phyloP scores from a whole-genome alignment of 495 filamentous ascomycete species.

The Filosporella fistucella region DNA sequence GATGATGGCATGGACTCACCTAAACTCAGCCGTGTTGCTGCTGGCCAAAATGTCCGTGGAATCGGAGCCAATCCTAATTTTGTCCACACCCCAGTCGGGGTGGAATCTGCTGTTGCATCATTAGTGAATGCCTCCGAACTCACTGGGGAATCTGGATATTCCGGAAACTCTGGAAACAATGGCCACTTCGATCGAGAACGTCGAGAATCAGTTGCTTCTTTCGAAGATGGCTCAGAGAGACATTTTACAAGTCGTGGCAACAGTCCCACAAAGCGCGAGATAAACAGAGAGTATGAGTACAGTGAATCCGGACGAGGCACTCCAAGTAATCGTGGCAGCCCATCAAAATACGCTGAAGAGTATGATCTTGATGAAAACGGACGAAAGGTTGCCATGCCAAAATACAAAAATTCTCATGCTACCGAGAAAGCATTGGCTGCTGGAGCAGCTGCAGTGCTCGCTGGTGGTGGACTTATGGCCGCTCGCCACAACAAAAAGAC shows the following conservation, averaged over 20 bases:
- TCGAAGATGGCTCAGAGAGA: conserved; percentile 33
- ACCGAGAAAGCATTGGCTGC: conserved; percentile 45
- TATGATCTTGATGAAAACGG: conserved; percentile 53
- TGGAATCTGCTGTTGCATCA: conserved; percentile 86
- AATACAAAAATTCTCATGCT: conserved; percentile 33
- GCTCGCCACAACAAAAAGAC: conserved; percentile 34
- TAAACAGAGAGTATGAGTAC: conserved; percentile 7
- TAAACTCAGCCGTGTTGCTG: conserved; percentile 54
- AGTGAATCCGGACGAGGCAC: conserved; percentile 25
- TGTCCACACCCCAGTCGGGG: conserved; percentile 61
- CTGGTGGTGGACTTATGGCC: too few species aligned
- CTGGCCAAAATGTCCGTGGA: conserved; percentile 63
- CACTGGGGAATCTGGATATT: conserved; percentile 40
- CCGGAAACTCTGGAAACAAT: conserved; percentile 18
- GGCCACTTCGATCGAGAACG: conserved; percentile 20
- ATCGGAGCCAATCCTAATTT: conserved; percentile 70
- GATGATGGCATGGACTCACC: conserved; percentile 61
- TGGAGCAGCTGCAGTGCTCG: conserved; percentile 41
- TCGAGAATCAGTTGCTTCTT: conserved; percentile 33
- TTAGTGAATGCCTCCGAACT: conserved; percentile 76
- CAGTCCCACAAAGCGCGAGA: conserved; percentile 20
- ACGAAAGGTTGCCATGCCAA: conserved; percentile 40
- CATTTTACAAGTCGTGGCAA: conserved; percentile 24
- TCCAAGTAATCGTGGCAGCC: conserved; percentile 19
- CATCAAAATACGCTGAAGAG: conserved; percentile 26